A percentile compares a stretch with the other conserved stretches of the same genome.
These are phyloP conservation scores for Lactarius deliciosus DNA, from an alignment of 768 basidiomycete genomes.

Conservation along the genomic window DNA sequence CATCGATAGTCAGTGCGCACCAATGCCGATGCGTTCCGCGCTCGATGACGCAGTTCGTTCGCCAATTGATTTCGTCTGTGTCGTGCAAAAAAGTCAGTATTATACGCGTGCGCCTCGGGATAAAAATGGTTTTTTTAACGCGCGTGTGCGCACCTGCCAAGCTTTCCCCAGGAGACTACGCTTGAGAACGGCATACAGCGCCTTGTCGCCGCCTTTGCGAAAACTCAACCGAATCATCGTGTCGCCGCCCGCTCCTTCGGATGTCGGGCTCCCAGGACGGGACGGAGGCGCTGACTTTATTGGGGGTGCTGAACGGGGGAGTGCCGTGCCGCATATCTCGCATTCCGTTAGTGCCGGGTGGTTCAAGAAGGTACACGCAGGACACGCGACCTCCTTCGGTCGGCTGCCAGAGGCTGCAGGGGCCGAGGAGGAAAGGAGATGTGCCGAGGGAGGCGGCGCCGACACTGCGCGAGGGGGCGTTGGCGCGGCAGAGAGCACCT, in stretches of 20 bases:
- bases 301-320: conserved; percentile 42
- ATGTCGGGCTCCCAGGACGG: conserved; percentile 52
- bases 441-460: conserved; percentile 31
- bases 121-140: no score
- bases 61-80: conserved; percentile 14
- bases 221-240: conserved; percentile 82
- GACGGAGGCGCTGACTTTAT: conserved; percentile 64
- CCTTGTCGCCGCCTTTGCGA: conserved; percentile 84
- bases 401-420: conserved; percentile 40
- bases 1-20: conserved; percentile 38
- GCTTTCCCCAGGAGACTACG: conserved; percentile 64
- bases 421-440: conserved; percentile 43
- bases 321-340: conserved; percentile 80
- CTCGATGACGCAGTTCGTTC: conserved; percentile 11
- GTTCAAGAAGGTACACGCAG: conserved; percentile 92
- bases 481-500: conserved; percentile 35
- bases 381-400: conserved; percentile 57
- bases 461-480: conserved; percentile 30
- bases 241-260: conserved; percentile 40
- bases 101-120: conserved; percentile 5
- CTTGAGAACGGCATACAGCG: conserved; percentile 77
- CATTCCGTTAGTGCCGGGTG: conserved; percentile 68
- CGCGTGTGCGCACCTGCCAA: conserved; percentile 59
- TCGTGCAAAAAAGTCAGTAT: conserved; percentile 18
- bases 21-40: conserved; percentile 47